Evolutionary conservation across 352 stramenopile species (phyloP), one percentile per base, ranked within the genome.

Genomic region (Phytophthora fragariae): DNA sequence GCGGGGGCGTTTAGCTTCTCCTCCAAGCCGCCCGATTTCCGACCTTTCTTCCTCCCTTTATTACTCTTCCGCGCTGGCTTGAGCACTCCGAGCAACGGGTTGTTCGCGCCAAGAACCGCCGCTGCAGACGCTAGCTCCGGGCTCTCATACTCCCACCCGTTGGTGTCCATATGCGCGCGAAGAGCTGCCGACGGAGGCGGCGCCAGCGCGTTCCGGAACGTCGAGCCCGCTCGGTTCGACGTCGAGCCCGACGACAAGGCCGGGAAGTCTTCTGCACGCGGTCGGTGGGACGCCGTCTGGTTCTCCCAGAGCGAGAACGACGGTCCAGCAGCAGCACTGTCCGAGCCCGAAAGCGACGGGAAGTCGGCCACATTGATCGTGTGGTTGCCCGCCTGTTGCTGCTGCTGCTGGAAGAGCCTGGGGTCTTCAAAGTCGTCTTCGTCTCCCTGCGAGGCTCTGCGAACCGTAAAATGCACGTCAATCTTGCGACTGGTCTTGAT

Each of bases 351-450:
- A 19, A 96, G 81, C 61, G 90, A 94, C 49, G 90, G 90, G 59
- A 96, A 96, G 63, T 96, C 90, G 0, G 90, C 90, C 9, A 96
- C 90, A 65, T 94, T 94, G 74, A 96, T 96, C 46, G 84, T 86
- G 62, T 86, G 77, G 24, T 56, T 67, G 4, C 60, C 62, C 11
- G 41, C 61, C 0, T 55, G 49, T 9, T 74, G 10, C 37, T 44
- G 37, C 37, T 27, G 73, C 41, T 72, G 80, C 5, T 80, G 63
- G 69, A 90, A 88, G 39, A 81, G 73, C 11, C 85, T 79, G 24
- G 82, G 77, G 44, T 89, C 78, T 65, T 91, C 73, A 68, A 82
- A 91, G 24, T 83, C 76, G 24, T 88, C 76, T 62, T 78, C 61
- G 1, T 78, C 77, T 53, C 88, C 81, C 12, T 80, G 73, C 2